Evolutionary conservation across 345 rosid species (phyloP).

Genomic region (Rhizophora apiculata): DNA sequence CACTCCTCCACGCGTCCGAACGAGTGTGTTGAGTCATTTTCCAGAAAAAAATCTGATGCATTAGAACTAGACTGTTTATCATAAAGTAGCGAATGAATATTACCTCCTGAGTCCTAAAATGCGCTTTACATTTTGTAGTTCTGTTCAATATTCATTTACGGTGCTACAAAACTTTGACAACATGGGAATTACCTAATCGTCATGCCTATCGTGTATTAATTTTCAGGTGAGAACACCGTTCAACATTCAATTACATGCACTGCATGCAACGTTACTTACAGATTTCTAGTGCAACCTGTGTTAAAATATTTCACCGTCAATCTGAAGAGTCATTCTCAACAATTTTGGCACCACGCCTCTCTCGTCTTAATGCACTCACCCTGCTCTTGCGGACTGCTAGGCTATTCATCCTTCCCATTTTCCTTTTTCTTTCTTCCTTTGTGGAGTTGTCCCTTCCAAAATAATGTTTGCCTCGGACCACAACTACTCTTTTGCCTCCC

Average conservation of each 20-base stretch:
- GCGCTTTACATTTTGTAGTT: no score
- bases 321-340: slow-evolving; percentile 21
- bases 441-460: slow-evolving; percentile 12
- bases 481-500: slow-evolving; percentile 13
- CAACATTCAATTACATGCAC: no score
- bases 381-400: slow-evolving; percentile 27
- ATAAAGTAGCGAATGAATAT: no score
- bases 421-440: slow-evolving; percentile 20
- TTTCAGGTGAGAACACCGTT: not conserved
- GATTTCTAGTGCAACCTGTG: not conserved
- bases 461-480: slow-evolving; percentile 24
- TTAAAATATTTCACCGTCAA: not conserved
- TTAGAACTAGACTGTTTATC: no score
- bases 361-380: slow-evolving; percentile 30
- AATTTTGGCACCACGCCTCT: slow-evolving; percentile 38
- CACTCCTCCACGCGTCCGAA: no score
- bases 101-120: no score
- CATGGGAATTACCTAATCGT: no score
- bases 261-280: not conserved
- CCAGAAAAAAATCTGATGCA: no score
- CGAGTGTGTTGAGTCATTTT: no score
- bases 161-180: no score
- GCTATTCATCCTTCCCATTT: not conserved
- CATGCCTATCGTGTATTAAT: not conserved
- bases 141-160: no score